Percentiles rank a stretch among this genome's conserved stretches.
Conservation (phyloP, 2,329 filamentous ascomycete species). For the Neonectria hederae region DNA sequence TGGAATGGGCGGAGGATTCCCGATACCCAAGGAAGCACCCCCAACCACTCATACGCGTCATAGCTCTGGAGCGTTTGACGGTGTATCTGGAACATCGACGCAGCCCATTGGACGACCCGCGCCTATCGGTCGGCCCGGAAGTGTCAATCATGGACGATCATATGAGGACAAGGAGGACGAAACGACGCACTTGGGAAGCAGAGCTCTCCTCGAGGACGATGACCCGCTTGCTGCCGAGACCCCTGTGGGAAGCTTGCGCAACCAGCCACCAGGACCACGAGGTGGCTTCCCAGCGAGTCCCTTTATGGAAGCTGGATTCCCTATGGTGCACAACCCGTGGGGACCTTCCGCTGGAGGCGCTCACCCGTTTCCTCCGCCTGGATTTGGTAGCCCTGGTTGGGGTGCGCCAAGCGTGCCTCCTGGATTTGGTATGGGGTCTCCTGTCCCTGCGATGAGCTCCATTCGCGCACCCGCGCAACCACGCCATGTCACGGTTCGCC, state of each 20-base stretch:
- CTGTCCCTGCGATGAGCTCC: constrained; percentile 41
- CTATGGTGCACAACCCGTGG: constrained; percentile 54
- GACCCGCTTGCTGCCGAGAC: constrained; percentile 57
- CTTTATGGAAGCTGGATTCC: constrained; percentile 55
- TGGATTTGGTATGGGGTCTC: constrained; percentile 48
- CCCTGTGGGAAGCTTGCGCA: constrained; percentile 51
- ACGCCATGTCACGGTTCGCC: constrained; percentile 74
- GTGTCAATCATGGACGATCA: constrained; percentile 67
- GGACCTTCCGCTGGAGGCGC: constrained; percentile 47
- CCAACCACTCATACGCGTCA: constrained; percentile 75
- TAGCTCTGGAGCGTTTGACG: constrained; percentile 75
- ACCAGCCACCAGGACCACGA: constrained; percentile 61
- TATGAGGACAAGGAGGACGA: constrained; percentile 72
- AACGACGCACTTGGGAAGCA: constrained; percentile 86
- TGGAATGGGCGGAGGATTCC: constrained; percentile 44
- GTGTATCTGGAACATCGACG: constrained; percentile 59
- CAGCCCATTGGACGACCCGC: constrained; percentile 84
- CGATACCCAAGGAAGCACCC: constrained; percentile 45
- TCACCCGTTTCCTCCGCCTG: constrained; percentile 57
- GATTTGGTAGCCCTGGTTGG: constrained; percentile 55
- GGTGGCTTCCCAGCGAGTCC: constrained; percentile 53
- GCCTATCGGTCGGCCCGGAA: constrained; percentile 88
- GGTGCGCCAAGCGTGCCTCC: constrained; percentile 47
- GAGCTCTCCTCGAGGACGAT: constrained; percentile 83
- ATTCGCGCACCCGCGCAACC: constrained; percentile 58